These are phyloP conservation scores for Amaranthus palmeri DNA, from an alignment of 148 eudicot species.

Conservation along the genomic window DNA sequence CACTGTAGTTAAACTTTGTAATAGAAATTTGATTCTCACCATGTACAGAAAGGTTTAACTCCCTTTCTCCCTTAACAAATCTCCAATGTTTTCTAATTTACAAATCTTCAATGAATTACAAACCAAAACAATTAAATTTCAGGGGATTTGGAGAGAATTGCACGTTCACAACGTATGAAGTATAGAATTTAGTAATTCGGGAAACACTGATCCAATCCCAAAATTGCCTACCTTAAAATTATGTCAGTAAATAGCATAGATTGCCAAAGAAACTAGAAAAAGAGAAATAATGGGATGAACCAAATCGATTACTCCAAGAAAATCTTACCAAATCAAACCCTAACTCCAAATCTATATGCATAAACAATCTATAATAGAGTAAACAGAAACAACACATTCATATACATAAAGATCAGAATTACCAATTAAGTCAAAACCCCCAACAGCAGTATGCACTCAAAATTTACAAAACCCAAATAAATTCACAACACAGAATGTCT, in stretches of 20 bases:
- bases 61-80: no score
- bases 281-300: background rate
- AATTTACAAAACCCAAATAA: constrained; percentile 19
- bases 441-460: background rate
- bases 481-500: background rate
- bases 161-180: no score
- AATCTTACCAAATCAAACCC: background rate
- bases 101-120: no score
- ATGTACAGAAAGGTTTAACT: no score
- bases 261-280: background rate
- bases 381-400: background rate
- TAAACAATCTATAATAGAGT: no score
- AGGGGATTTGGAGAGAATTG: no score
- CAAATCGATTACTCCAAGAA: background rate
- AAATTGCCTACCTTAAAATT: constrained; percentile 1
- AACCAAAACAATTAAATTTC: no score
- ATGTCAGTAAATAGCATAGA: background rate
- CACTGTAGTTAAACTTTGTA: no score
- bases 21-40: no score
- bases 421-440: background rate
- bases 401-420: background rate
- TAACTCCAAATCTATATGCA: no score
- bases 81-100: background rate
- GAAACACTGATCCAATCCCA: background rate
- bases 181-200: no score